Evolutionary conservation across 1,284 basidiomycete species (phyloP).

Genomic region (Ganoderma meredithae): DNA sequence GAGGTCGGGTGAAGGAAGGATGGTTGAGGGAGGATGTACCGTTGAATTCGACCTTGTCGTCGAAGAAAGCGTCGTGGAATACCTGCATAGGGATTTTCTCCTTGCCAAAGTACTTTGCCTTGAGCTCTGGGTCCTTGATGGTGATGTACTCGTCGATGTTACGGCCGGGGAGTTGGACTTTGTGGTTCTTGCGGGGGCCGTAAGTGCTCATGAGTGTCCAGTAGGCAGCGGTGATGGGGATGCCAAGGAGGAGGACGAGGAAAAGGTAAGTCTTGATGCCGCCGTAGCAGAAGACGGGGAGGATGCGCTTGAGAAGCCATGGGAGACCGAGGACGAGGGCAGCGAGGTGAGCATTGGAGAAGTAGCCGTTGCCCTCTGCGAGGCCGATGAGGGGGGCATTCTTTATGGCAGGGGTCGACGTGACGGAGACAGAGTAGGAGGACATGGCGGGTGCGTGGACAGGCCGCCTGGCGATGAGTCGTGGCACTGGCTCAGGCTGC

Average conservation of each 20-base stretch:
- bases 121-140: conserved; percentile 87
- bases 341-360: conserved; percentile 85
- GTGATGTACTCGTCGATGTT: conserved; percentile 91
- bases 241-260: conserved; percentile 76
- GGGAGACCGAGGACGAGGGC: conserved; percentile 80
- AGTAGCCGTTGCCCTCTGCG: conserved; percentile 87
- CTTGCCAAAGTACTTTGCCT: conserved; percentile 78
- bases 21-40: conserved; percentile 54
- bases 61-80: conserved; percentile 98
- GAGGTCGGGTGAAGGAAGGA: conserved; percentile 25
- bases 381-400: conserved; percentile 86
- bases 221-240: conserved; percentile 87
- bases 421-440: conserved; percentile 60
- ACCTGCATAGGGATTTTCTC: conserved; percentile 98
- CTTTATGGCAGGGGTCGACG: conserved; percentile 73
- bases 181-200: conserved; percentile 86
- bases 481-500: conserved; percentile 20
- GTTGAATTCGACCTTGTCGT: conserved; percentile 95
- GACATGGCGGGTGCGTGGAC: conserved; percentile 44
- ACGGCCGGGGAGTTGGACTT: conserved; percentile 87
- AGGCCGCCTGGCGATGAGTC: conserved; percentile 16
- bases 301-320: conserved; percentile 80
- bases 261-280: conserved; percentile 88
- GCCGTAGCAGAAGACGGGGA: conserved; percentile 80
- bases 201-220: conserved; percentile 90